Conservation (phyloP, 805 yeast genomes). For the Metschnikowia anglica region DNA sequence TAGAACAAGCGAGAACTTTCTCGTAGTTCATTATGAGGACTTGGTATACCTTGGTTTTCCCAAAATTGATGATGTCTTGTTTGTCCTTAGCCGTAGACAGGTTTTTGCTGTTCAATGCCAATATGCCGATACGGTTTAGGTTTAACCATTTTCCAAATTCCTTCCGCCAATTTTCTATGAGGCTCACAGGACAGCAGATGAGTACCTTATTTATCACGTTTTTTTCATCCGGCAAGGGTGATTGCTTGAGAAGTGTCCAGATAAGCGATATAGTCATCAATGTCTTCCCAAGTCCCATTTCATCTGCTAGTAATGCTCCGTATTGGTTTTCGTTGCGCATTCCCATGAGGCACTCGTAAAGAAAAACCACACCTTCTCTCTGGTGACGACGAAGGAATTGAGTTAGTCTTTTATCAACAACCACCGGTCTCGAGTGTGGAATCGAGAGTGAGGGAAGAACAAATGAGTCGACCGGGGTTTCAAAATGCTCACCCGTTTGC, state of each 20-base stretch:
- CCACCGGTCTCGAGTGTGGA: constrained; percentile 31
- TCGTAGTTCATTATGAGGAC: constrained; percentile 88
- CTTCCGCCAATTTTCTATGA: constrained; percentile 80
- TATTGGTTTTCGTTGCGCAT: constrained; percentile 45
- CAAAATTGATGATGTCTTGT: constrained; percentile 57
- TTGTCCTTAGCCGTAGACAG: constrained; percentile 54
- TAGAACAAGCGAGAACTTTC: constrained; percentile 56
- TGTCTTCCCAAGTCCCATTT: constrained; percentile 92
- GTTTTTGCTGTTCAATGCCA: constrained; percentile 51
- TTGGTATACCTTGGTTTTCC: constrained; percentile 70
- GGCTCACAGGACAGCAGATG: constrained; percentile 88
- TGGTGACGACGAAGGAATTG: constrained; percentile 77
- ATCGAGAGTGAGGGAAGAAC: background rate
- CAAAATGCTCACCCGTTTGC: background rate
- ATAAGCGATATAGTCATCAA: constrained; percentile 78
- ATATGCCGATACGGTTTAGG: constrained; percentile 58
- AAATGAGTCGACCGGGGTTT: constrained; percentile 2
- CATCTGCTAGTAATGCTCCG: constrained; percentile 92
- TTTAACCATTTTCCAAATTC: constrained; percentile 92
- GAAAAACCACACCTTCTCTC: constrained; percentile 74
- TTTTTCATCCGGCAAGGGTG: constrained; percentile 39
- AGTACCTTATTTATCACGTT: constrained; percentile 57
- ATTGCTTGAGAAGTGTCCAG: constrained; percentile 78
- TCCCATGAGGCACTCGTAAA: constrained; percentile 84
- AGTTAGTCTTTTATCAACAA: constrained; percentile 59